Evolutionary conservation across 805 yeast genomes (phyloP).

Genomic region (Metschnikowia peoriensis): DNA sequence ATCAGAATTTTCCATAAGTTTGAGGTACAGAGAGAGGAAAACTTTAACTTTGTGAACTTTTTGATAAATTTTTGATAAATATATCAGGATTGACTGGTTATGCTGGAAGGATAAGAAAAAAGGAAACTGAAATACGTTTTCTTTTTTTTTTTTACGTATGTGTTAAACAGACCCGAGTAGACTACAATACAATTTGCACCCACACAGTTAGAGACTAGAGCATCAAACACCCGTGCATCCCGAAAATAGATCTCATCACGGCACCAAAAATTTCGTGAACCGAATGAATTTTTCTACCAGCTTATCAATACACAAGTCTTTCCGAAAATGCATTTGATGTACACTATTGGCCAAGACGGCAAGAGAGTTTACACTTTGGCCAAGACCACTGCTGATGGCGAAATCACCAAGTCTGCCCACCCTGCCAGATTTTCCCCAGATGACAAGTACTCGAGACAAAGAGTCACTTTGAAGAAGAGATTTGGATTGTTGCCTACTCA

Average conservation of each 20-base stretch:
- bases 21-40: neutral
- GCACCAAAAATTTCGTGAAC: constrained; percentile 10
- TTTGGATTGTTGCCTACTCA: constrained; percentile 85
- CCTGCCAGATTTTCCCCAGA: constrained; percentile 99
- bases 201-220: neutral
- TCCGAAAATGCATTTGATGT: constrained; percentile 92
- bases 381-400: constrained; percentile 79
- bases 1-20: neutral
- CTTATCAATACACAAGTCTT: neutral
- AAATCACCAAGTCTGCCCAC: constrained; percentile 97
- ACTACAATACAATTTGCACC: neutral
- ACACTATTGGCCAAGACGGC: constrained; percentile 91
- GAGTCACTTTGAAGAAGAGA: constrained; percentile 97
- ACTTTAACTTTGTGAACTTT: neutral
- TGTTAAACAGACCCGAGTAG: too few relatives aligned
- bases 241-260: constrained; percentile 8
- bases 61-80: too few relatives aligned
- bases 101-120: too few relatives aligned
- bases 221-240: constrained; percentile 14
- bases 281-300: neutral
- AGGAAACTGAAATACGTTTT: too few relatives aligned
- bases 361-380: constrained; percentile 92
- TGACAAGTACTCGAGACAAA: constrained; percentile 98
- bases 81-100: too few relatives aligned
- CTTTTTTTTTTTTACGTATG: too few relatives aligned